Percentiles rank a stretch among this genome's conserved stretches.
Conservation (phyloP, 176 grass and related monocot species). For the Puccinellia tenuiflora region DNA sequence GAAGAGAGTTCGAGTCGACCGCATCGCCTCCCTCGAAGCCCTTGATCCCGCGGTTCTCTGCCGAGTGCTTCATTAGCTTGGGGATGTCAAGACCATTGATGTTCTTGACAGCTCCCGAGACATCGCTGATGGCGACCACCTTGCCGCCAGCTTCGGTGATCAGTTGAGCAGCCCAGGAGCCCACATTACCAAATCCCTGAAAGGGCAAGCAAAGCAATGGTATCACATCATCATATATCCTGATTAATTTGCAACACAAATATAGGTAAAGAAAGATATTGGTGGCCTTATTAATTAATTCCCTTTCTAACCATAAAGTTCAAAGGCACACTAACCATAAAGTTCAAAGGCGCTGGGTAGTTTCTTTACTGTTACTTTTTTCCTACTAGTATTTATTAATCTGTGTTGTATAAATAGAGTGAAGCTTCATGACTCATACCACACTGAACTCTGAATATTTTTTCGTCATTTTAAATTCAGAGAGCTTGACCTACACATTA, state of each 20-base stretch:
- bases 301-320: not conserved
- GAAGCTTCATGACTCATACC: not conserved
- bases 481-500: not conserved
- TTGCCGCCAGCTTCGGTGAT: conserved; percentile 79
- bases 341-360: not conserved
- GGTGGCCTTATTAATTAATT: not conserved
- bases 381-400: not conserved
- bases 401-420: not conserved
- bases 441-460: not conserved
- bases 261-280: not conserved
- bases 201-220: not conserved
- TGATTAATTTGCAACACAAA: not conserved
- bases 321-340: not conserved
- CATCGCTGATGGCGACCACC: conserved; percentile 74
- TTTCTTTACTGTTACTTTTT: not conserved
- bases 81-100: conserved; percentile 60
- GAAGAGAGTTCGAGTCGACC: conserved; percentile 48
- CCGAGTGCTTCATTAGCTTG: conserved; percentile 53
- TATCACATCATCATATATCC: not conserved
- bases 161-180: conserved; percentile 82
- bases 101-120: conserved; percentile 81
- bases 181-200: conserved; percentile 93
- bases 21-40: conserved; percentile 62
- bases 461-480: not conserved
- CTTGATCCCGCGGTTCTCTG: conserved; percentile 55